Evolutionary conservation across 331 rosid genomes (phyloP).

Genomic region (Saraca asoca): DNA sequence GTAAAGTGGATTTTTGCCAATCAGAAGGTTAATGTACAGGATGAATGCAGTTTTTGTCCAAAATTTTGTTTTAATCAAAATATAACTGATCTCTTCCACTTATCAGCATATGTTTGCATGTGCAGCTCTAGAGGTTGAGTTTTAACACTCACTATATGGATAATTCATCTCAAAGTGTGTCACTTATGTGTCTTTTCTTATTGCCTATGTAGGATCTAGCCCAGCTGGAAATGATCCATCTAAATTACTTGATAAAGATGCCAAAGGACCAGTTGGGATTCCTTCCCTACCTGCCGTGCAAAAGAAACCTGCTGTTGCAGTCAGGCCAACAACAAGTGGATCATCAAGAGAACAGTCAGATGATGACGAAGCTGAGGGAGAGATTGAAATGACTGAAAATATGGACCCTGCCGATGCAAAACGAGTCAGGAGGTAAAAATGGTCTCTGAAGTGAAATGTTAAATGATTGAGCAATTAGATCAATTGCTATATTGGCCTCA

Average conservation of each 20-base stretch:
- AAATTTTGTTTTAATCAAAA: not conserved
- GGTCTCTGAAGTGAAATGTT: constrained; percentile 28
- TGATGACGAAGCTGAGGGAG: constrained; percentile 88
- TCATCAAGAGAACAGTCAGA: constrained; percentile 83
- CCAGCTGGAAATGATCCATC: constrained; percentile 51
- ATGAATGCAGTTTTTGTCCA: too few species aligned
- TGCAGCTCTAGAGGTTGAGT: constrained; percentile 18
- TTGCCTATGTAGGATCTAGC: constrained; percentile 55
- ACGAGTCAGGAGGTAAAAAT: constrained; percentile 85
- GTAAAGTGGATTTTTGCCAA: too few species aligned
- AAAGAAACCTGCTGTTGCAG: constrained; percentile 44
- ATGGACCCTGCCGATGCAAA: constrained; percentile 71
- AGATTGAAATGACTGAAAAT: constrained; percentile 57
- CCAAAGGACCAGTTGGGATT: constrained; percentile 45
- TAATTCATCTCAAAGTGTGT: constrained; percentile 2
- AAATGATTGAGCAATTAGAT: constrained; percentile 11
- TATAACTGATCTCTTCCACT: constrained; percentile 12
- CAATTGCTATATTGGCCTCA: constrained; percentile 3
- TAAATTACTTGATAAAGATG: constrained; percentile 58
- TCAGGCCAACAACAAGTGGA: constrained; percentile 63
- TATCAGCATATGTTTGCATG: not conserved
- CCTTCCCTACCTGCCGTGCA: constrained; percentile 51
- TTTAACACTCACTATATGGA: constrained; percentile 11
- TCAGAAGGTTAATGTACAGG: too few species aligned
- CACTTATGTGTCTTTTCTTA: constrained; percentile 1